Evolutionary conservation across 179 eudicot species (phyloP).

Genomic region (Amaranthus tricolor): DNA sequence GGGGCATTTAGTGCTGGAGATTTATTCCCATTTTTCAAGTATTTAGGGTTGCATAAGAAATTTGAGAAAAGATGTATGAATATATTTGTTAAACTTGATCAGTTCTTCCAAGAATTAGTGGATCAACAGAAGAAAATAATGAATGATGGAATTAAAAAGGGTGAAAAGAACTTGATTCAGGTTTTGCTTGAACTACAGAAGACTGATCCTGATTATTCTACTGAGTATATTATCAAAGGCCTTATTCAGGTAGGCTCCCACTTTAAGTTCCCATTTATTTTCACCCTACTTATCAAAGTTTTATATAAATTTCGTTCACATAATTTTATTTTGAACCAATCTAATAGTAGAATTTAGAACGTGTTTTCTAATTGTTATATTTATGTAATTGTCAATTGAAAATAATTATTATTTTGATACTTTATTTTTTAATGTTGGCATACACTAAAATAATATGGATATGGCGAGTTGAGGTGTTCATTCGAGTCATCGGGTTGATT

Average conservation of each 20-base stretch:
- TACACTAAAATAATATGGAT: no score
- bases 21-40: conserved; percentile 27
- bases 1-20: conserved; percentile 27
- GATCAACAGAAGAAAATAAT: conserved; percentile 13
- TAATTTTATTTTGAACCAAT: no score
- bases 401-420: no score
- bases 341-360: no score
- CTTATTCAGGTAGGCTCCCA: conserved; percentile 16
- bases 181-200: conserved; percentile 25
- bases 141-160: background rate
- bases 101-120: conserved; percentile 28
- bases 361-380: no score
- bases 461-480: no score
- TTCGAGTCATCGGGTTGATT: no score
- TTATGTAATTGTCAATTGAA: no score
- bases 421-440: no score
- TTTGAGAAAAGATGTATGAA: conserved; percentile 16
- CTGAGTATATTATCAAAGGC: conserved; percentile 27
- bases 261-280: no score
- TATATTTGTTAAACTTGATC: conserved; percentile 16
- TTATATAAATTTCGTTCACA: no score
- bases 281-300: no score
- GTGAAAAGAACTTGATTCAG: conserved; percentile 26
- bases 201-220: conserved; percentile 18
- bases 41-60: conserved; percentile 13